phyloP scores from a whole-genome alignment of 306 rosid species.

The Cucurbita argyrosperma region DNA sequence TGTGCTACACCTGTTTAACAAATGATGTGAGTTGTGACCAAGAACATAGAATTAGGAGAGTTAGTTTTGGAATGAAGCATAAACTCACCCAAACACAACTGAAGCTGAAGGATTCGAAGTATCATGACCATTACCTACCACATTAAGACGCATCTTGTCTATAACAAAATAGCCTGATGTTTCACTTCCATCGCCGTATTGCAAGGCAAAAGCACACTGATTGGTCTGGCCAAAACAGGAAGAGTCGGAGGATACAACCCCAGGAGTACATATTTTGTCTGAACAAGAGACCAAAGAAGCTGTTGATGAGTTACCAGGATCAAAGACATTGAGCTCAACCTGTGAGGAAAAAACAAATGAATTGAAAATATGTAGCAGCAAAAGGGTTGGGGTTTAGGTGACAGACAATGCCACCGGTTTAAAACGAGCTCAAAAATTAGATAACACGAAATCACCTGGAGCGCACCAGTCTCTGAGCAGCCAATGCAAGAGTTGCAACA shows the following conservation, averaged over 20 bases:
- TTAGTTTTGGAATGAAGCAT: background rate
- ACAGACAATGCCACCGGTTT: background rate
- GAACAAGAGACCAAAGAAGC: conserved; percentile 59
- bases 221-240: conserved; percentile 52
- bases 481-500: conserved; percentile 78
- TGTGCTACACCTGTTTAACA: conserved; percentile 71
- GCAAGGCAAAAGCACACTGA: conserved; percentile 68
- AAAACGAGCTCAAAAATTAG: background rate
- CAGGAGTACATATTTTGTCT: conserved; percentile 54
- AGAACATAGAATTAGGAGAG: background rate
- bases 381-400: background rate
- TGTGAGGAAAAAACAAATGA: conserved; percentile 13
- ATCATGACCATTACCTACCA: conserved; percentile 42
- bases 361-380: background rate
- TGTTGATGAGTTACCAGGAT: conserved; percentile 59
- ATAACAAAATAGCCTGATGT: conserved; percentile 78
- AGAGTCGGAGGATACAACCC: conserved; percentile 63
- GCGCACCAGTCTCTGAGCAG: conserved; percentile 82
- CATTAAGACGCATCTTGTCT: conserved; percentile 53
- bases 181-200: conserved; percentile 98
- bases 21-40: background rate
- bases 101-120: conserved; percentile 62
- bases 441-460: conserved; percentile 26
- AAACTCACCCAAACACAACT: conserved; percentile 72
- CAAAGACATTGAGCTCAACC: conserved; percentile 62